phyloP scores from a whole-genome alignment of 139 green algal genomes.

The Ostreobium quekettii region DNA sequence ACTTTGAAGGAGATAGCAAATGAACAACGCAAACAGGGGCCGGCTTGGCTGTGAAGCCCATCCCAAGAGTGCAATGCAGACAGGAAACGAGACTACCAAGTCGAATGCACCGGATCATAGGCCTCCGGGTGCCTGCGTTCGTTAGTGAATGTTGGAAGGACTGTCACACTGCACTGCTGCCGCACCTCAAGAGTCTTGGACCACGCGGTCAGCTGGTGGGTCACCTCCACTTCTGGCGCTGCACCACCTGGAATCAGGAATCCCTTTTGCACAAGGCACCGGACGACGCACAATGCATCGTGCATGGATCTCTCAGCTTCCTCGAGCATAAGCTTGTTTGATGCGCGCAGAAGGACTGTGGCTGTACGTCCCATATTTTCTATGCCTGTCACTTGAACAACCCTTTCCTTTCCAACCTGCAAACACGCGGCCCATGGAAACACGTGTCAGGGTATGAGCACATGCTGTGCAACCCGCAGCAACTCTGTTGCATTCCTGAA shows the following conservation, averaged over 20 bases:
- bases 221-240: slow-evolving; percentile 86
- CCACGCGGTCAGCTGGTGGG: slow-evolving; percentile 71
- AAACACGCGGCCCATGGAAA: background rate
- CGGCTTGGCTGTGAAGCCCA: too few species aligned
- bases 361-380: slow-evolving; percentile 75
- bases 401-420: slow-evolving; percentile 55
- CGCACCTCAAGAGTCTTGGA: slow-evolving; percentile 72
- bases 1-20: too few species aligned
- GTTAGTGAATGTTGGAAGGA: too few species aligned
- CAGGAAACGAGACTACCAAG: too few species aligned
- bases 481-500: too few species aligned
- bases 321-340: slow-evolving; percentile 85
- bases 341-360: slow-evolving; percentile 88
- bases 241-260: slow-evolving; percentile 88
- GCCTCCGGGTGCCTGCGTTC: too few species aligned
- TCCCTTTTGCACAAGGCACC: slow-evolving; percentile 92
- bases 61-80: too few species aligned
- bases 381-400: slow-evolving; percentile 91
- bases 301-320: slow-evolving; percentile 89
- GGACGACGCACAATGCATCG: slow-evolving; percentile 85
- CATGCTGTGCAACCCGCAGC: too few species aligned
- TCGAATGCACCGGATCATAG: too few species aligned
- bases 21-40: too few species aligned
- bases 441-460: too few species aligned
- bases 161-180: too few species aligned